Evolutionary conservation across 2,329 filamentous ascomycete genomes (phyloP).

Genomic region (Penicillium sp.): DNA sequence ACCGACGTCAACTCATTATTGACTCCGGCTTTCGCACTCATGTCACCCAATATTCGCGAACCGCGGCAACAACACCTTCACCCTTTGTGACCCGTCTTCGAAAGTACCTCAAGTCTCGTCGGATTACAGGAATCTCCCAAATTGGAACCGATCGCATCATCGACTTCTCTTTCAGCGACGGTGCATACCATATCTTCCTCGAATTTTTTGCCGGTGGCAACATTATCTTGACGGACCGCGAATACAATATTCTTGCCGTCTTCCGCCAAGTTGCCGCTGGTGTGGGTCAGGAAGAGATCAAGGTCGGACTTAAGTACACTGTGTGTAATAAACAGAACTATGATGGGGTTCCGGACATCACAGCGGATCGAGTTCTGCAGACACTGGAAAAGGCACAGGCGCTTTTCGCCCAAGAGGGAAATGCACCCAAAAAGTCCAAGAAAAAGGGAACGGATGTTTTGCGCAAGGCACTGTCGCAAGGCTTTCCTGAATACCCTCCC

Average conservation of each 20-base stretch:
- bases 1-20: slow-evolving; percentile 80
- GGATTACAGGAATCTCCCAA: slow-evolving; percentile 71
- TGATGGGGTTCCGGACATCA: slow-evolving; percentile 63
- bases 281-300: slow-evolving; percentile 72
- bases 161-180: slow-evolving; percentile 86
- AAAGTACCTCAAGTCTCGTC: slow-evolving; percentile 77
- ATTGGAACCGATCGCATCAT: slow-evolving; percentile 89
- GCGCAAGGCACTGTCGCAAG: slow-evolving; percentile 69
- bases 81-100: slow-evolving; percentile 75
- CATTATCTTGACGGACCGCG: slow-evolving; percentile 78
- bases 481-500: slow-evolving; percentile 81
- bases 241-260: slow-evolving; percentile 72
- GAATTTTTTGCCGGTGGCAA: slow-evolving; percentile 97
- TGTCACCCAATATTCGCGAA: slow-evolving; percentile 78
- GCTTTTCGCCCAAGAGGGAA: slow-evolving; percentile 29
- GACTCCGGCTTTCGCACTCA: slow-evolving; percentile 96
- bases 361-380: slow-evolving; percentile 60
- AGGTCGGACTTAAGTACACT: slow-evolving; percentile 68
- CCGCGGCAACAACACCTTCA: slow-evolving; percentile 74
- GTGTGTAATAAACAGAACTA: slow-evolving; percentile 78
- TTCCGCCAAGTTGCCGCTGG: slow-evolving; percentile 71
- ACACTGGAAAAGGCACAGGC: slow-evolving; percentile 59
- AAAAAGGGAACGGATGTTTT: slow-evolving; percentile 68
- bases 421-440: slow-evolving; percentile 55
- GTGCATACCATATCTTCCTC: slow-evolving; percentile 73